Conservation (phyloP, 2,329 filamentous ascomycete species). For the Drechslerella stenobrocha region DNA sequence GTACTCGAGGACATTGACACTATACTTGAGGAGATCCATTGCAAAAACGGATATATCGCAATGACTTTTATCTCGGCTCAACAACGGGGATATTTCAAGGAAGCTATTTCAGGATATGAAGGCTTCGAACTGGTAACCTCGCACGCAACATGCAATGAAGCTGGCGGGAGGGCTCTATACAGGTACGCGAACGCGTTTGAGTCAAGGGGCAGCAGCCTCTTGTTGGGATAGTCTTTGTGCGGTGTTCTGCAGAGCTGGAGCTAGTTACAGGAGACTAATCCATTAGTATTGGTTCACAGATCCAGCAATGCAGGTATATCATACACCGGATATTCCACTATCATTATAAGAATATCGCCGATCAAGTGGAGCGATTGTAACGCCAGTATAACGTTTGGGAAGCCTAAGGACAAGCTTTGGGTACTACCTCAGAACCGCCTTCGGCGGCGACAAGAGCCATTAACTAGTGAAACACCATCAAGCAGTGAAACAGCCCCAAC, state of each 20-base stretch:
- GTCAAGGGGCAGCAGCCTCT: too few species aligned
- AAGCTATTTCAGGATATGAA: not conserved
- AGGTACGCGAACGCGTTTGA: too few species aligned
- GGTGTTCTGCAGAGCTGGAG: too few species aligned
- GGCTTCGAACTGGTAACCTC: constrained; percentile 7
- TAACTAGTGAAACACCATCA: not conserved
- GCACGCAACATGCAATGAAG: constrained; percentile 13
- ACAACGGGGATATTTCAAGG: not conserved
- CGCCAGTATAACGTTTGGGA: constrained; percentile 4
- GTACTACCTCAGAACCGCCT: constrained; percentile 4
- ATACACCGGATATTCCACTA: too few species aligned
- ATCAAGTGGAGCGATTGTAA: constrained; percentile 12
- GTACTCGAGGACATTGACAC: constrained; percentile 21
- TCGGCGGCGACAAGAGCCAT: constrained; percentile 5
- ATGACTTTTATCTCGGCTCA: constrained; percentile 6
- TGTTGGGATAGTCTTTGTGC: too few species aligned
- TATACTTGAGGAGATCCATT: constrained; percentile 5
- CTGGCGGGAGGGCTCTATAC: constrained; percentile 4
- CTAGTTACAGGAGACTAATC: too few species aligned
- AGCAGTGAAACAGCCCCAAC: not conserved
- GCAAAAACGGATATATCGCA: constrained; percentile 2
- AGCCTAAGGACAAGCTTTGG: not conserved
- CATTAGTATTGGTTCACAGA: too few species aligned
- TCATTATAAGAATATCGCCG: not conserved
- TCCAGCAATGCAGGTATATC: too few species aligned